These are phyloP conservation scores for Trypanosoma boissoni DNA, from an alignment of 208 protist genomes.

Conservation along the genomic window DNA sequence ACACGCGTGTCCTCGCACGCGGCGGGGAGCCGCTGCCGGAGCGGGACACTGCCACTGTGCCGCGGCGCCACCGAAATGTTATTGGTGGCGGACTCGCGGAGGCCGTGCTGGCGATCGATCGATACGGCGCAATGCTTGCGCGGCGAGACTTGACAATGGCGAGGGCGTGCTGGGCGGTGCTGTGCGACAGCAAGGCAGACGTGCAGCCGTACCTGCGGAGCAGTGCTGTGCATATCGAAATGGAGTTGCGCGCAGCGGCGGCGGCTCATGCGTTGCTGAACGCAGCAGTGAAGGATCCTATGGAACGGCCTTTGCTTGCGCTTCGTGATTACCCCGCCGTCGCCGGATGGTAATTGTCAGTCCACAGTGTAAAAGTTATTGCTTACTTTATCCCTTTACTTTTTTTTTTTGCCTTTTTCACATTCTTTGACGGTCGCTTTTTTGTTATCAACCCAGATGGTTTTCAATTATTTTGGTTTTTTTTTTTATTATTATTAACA, in stretches of 20 bases:
- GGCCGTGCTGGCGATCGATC: constrained; percentile 52
- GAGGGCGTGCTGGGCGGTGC: constrained; percentile 61
- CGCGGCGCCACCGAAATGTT: constrained; percentile 38
- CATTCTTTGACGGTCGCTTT: too few relatives aligned
- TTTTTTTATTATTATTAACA: too few relatives aligned
- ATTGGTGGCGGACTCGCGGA: constrained; percentile 58
- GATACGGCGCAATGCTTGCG: constrained; percentile 59
- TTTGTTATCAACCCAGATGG: too few relatives aligned
- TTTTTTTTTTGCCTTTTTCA: constrained; percentile 5
- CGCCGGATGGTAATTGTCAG: constrained; percentile 10
- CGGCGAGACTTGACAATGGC: constrained; percentile 52
- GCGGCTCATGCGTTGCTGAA: constrained; percentile 41
- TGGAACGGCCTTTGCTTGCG: constrained; percentile 10
- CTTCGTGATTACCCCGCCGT: constrained; percentile 19
- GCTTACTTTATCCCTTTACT: too few relatives aligned
- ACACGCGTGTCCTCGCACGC: constrained; percentile 4
- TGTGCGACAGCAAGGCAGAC: constrained; percentile 46
- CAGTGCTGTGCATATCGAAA: constrained; percentile 52
- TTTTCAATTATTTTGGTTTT: too few relatives aligned
- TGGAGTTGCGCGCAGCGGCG: constrained; percentile 53
- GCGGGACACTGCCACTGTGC: too few relatives aligned
- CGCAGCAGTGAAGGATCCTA: constrained; percentile 12
- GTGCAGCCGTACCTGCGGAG: constrained; percentile 27
- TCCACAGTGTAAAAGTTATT: too few relatives aligned
- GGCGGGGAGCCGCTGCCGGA: too few relatives aligned